phyloP scores from a whole-genome alignment of 192 early-diverging fungal species.

The Umbelopsis sp. region DNA sequence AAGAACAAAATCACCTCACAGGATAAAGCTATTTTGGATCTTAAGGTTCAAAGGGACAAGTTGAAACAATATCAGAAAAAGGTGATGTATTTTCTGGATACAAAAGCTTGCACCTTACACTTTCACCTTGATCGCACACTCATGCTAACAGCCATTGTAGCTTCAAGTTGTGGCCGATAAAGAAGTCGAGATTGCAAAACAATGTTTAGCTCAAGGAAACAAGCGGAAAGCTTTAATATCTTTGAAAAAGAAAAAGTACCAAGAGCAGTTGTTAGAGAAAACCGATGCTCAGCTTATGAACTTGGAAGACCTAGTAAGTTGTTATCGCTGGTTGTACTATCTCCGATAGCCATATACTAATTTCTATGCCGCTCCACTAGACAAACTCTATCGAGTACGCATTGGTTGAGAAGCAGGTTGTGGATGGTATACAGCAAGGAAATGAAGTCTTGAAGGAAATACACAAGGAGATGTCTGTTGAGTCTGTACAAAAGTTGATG shows the following conservation, averaged over 20 bases:
- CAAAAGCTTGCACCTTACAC: not conserved
- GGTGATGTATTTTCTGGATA: constrained; percentile 44
- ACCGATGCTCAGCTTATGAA: constrained; percentile 88
- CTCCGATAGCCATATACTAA: not conserved
- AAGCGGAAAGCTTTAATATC: constrained; percentile 85
- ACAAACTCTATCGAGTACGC: constrained; percentile 89
- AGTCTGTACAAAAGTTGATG: constrained; percentile 92
- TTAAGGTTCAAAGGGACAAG: constrained; percentile 95
- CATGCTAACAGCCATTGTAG: constrained; percentile 43
- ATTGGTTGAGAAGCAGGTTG: constrained; percentile 87
- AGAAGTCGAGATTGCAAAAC: constrained; percentile 80
- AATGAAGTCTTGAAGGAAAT: constrained; percentile 85
- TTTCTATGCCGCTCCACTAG: constrained; percentile 29
- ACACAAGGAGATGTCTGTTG: constrained; percentile 84
- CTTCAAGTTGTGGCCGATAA: constrained; percentile 78
- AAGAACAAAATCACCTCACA: constrained; percentile 77
- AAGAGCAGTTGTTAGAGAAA: constrained; percentile 83
- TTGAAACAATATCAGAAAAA: constrained; percentile 90
- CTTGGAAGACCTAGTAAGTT: constrained; percentile 81
- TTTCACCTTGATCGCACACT: not conserved
- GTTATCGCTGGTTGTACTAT: not conserved
- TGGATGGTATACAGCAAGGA: constrained; percentile 83
- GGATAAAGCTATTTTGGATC: constrained; percentile 93
- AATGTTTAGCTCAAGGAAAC: constrained; percentile 73
- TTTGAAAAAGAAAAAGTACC: constrained; percentile 95